Conservation (phyloP, 169 alveolate genomes). For the Condylostoma magnum region DNA sequence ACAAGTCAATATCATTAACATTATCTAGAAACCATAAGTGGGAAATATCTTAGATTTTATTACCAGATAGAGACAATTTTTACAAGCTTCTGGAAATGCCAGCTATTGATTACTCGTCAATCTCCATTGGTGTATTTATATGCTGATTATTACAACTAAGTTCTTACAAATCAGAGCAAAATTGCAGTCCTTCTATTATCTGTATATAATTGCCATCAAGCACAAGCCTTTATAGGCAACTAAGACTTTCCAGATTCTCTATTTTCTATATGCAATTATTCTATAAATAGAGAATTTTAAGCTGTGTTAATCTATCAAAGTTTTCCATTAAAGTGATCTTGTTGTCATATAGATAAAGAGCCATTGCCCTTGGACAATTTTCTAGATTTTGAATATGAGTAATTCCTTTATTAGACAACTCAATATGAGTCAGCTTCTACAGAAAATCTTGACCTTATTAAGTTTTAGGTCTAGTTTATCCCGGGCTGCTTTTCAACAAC, state of each 20-base stretch:
- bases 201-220: slow-evolving; percentile 8
- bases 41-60: slow-evolving; percentile 3
- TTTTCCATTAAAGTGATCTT: background rate
- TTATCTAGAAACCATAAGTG: slow-evolving; percentile 3
- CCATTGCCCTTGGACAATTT: background rate
- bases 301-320: background rate
- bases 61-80: background rate
- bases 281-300: slow-evolving; percentile 4
- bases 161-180: background rate
- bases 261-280: background rate
- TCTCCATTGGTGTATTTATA: background rate
- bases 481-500: background rate
- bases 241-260: background rate
- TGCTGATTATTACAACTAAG: slow-evolving; percentile 4
- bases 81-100: background rate
- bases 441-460: background rate
- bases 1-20: slow-evolving; percentile 7
- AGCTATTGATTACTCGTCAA: slow-evolving; percentile 24
- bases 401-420: background rate
- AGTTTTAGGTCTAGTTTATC: background rate
- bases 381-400: background rate
- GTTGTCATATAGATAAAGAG: background rate
- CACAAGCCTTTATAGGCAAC: background rate
- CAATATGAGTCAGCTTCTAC: slow-evolving; percentile 6
- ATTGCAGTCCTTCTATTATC: slow-evolving; percentile 1